Conservation (phyloP, 2,329 filamentous ascomycete genomes). For the Penicillium sp. region DNA sequence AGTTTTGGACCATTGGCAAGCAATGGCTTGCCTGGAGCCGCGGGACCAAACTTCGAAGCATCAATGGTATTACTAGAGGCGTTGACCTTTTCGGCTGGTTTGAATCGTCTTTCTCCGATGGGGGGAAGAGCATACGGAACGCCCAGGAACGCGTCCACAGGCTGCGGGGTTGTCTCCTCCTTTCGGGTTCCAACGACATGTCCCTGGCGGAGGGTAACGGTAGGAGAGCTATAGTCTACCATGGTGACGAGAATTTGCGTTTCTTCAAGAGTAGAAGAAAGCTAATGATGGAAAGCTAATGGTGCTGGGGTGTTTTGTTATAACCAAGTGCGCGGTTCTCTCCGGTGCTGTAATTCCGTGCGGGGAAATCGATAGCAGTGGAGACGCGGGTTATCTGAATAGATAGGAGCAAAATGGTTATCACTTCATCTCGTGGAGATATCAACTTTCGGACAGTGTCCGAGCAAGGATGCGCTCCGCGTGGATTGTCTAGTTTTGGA, state of each 20-base stretch:
- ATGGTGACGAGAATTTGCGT: neutral
- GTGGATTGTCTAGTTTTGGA: neutral
- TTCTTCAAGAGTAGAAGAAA: neutral
- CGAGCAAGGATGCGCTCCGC: conserved; percentile 9
- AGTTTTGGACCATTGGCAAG: conserved; percentile 48
- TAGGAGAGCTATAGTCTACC: conserved; percentile 4
- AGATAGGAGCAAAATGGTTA: neutral
- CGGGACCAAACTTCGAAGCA: conserved; percentile 36
- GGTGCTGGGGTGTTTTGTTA: neutral
- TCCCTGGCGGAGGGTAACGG: conserved; percentile 28
- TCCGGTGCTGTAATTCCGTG: conserved; percentile 18
- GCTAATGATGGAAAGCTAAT: neutral
- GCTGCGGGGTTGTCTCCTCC: conserved; percentile 22
- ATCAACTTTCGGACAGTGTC: conserved; percentile 10
- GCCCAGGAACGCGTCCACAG: conserved; percentile 46
- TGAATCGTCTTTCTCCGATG: conserved; percentile 49
- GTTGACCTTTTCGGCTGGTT: conserved; percentile 34
- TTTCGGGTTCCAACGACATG: conserved; percentile 30
- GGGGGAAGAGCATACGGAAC: conserved; percentile 53
- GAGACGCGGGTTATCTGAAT: conserved; percentile 8
- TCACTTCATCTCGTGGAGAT: conserved; percentile 1
- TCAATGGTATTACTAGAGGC: conserved; percentile 31
- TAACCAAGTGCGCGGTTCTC: conserved; percentile 10
- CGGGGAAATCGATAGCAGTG: conserved; percentile 15
- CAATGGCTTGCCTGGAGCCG: conserved; percentile 47